These are phyloP conservation scores for Colletotrichum viniferum DNA, from an alignment of 2,329 filamentous ascomycete species.

Conservation along the genomic window DNA sequence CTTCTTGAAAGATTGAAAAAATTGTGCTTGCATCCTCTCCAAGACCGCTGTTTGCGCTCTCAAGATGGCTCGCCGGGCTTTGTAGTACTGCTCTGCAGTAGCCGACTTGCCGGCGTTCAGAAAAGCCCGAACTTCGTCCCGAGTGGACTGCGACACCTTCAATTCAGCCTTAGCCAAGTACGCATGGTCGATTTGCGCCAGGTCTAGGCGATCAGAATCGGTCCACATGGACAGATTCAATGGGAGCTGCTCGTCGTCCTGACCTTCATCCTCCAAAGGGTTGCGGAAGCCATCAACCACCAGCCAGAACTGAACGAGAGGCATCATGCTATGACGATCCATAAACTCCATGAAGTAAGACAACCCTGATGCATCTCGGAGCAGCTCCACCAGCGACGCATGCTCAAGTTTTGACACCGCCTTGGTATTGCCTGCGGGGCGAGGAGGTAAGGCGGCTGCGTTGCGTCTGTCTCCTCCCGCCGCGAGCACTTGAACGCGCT, in stretches of 20 bases:
- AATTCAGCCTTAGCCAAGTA: conserved; percentile 86
- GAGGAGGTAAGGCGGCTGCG: conserved; percentile 23
- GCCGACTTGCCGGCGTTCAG: conserved; percentile 78
- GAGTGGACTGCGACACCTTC: conserved; percentile 73
- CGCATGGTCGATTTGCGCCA: conserved; percentile 89
- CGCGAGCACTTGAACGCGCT: conserved; percentile 83
- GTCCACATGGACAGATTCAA: conserved; percentile 73
- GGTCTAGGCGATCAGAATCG: conserved; percentile 82
- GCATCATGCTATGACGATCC: conserved; percentile 88
- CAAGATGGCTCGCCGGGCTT: conserved; percentile 80
- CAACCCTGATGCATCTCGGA: conserved; percentile 86
- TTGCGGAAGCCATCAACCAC: conserved; percentile 97
- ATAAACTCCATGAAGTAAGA: conserved; percentile 99
- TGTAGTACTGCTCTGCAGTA: conserved; percentile 80
- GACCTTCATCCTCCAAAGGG: conserved; percentile 82
- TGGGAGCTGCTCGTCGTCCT: conserved; percentile 69
- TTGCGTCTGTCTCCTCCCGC: conserved; percentile 61
- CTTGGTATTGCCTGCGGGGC: conserved; percentile 16
- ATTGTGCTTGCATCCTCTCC: conserved; percentile 79
- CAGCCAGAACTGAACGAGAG: conserved; percentile 95
- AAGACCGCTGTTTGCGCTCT: conserved; percentile 82
- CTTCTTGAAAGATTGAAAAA: conserved; percentile 86
- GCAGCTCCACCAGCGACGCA: conserved; percentile 80
- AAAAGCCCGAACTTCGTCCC: conserved; percentile 75
- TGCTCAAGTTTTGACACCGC: conserved; percentile 68